Base-by-base conservation (phyloP, 2,329 filamentous ascomycete genomes). In the Clonostachys rhizophaga region DNA sequence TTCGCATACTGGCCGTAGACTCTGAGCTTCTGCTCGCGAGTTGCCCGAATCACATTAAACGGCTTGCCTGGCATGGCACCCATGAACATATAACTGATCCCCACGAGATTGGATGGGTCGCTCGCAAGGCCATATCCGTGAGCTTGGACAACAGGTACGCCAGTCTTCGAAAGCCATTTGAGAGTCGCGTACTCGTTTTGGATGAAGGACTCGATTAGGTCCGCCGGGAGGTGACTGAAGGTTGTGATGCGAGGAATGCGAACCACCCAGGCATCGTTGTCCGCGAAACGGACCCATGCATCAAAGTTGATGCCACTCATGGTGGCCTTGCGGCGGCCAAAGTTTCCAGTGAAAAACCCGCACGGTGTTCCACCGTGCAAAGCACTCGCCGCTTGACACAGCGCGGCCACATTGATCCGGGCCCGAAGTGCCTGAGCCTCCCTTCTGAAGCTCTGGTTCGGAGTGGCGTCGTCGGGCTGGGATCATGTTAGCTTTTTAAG, bases 121-220 rank as follows among this genome's bases (percentile, higher is more conserved):
- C 52, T 52, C 5, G 51, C 40, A 17, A 61, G 49, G 4, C 58
- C 59, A 36, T 53, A 58, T 2, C 37, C 49, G 33, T 58, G 20
- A 58, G 7, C 47, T 57, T 40, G 49, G 5, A 58, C 57, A 4
- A 59, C 55, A 6, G 59, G 60, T 4, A 62, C 53, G 1, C 43
- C 35, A 3, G 57, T 54, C 5, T 47, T 52, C 43, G 60, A 58
- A 7, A 65, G 52, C 44, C 59, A 64, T 42, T 61, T 62, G 17
- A 65, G 52, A 1, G 62, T 63, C 1, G 58, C 58, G 36, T 57
- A 63, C 49, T 64, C 59, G 54, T 60, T 63, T 20, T 43, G 43
- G 4, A 63, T 52, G 14, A 61, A 43, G 44, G 59, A 60, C 8
- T 59, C 58, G 3, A 53, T 53, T 6, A 61, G 52, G 14, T 42